These are phyloP conservation scores for Xylariaceae sp. DNA, from an alignment of 2,329 filamentous ascomycete species.

Conservation along the genomic window DNA sequence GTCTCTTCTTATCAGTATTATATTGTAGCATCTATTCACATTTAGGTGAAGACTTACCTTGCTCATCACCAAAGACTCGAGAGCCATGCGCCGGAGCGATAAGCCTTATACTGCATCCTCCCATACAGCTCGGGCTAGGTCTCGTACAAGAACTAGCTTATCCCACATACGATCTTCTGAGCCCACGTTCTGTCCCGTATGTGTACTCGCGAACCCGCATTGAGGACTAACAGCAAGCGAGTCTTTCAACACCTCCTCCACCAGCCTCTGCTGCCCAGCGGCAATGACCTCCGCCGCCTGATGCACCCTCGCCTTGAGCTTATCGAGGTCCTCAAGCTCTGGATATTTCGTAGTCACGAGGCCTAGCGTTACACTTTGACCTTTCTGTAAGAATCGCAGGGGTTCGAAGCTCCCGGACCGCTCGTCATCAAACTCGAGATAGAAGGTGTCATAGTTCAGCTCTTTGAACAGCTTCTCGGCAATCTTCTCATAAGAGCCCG, in stretches of 20 bases:
- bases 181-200: not conserved
- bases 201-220: not conserved
- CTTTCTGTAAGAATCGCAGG: not conserved
- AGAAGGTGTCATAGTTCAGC: not conserved
- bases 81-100: too few species aligned
- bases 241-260: not conserved
- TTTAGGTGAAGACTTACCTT: too few species aligned
- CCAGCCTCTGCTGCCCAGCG: not conserved
- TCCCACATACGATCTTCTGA: not conserved
- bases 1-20: too few species aligned
- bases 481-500: not conserved
- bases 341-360: not conserved
- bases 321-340: not conserved
- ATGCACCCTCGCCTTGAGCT: not conserved
- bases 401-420: not conserved
- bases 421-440: not conserved
- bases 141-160: not conserved
- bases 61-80: too few species aligned
- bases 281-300: not conserved
- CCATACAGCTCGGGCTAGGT: not conserved
- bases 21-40: too few species aligned
- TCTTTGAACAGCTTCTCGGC: not conserved
- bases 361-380: not conserved
- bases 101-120: not conserved
- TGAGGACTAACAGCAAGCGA: not conserved